Percentiles rank a stretch among this genome's conserved stretches.
These are phyloP conservation scores for Coprinopsis cinerea DNA, from an alignment of 768 basidiomycete species.

Conservation along the genomic window DNA sequence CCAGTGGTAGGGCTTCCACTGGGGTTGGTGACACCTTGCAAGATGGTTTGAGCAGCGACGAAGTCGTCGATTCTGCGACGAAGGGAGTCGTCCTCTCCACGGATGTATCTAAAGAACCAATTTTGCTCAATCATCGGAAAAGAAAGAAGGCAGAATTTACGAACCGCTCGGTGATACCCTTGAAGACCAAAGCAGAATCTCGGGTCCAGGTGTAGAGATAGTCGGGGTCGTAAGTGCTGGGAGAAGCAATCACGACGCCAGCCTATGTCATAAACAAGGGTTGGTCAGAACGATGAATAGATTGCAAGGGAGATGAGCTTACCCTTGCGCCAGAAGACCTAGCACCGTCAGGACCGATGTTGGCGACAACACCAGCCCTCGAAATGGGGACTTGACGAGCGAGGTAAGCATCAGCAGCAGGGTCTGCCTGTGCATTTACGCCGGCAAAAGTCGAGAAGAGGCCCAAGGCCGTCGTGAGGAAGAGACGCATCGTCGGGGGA, in stretches of 20 bases:
- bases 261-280: constrained; percentile 36
- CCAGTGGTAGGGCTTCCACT: constrained; percentile 59
- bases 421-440: constrained; percentile 18
- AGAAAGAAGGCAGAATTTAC: constrained; percentile 19
- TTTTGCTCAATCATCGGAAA: too few relatives aligned
- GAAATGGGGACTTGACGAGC: constrained; percentile 47
- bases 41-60: constrained; percentile 43
- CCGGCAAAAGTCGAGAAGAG: constrained; percentile 18
- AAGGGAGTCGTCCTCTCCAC: constrained; percentile 47
- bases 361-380: constrained; percentile 56
- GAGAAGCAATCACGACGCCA: constrained; percentile 55
- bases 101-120: constrained; percentile 40
- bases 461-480: constrained; percentile 21
- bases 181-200: constrained; percentile 70
- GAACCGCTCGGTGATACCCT: constrained; percentile 46
- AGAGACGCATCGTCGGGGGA: constrained; percentile 25
- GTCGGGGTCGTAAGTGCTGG: constrained; percentile 46
- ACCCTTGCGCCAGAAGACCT: constrained; percentile 46
- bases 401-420: constrained; percentile 43
- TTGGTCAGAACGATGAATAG: constrained; percentile 5
- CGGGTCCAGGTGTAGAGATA: constrained; percentile 75
- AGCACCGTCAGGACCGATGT: constrained; percentile 53
- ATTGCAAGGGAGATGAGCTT: neutral
- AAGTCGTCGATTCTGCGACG: constrained; percentile 52
- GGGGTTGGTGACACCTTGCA: constrained; percentile 69